A percentile compares a stretch with the other conserved stretches of the same genome.
phyloP scores from a whole-genome alignment of 1,139 yeast genomes.

The Pichia inconspicua region DNA sequence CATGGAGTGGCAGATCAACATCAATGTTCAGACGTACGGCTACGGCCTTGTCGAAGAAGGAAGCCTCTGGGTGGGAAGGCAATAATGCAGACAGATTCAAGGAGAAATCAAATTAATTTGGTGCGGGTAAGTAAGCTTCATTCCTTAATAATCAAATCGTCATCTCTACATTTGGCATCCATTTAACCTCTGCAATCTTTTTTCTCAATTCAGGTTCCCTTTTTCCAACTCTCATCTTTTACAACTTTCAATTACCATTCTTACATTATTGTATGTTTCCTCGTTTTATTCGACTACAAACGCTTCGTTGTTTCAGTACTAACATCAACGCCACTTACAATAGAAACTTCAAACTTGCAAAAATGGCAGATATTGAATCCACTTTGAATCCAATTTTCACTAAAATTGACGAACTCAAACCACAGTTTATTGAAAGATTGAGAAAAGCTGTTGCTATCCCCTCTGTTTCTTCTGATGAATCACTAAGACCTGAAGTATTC shows the following conservation, averaged over 20 bases:
- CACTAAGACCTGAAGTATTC: conserved; percentile 71
- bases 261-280: not conserved
- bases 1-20: too few relatives aligned
- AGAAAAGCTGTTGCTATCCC: conserved; percentile 84
- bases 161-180: not conserved
- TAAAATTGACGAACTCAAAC: conserved; percentile 64
- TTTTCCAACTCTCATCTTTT: not conserved
- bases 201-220: not conserved
- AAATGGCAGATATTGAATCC: conserved; percentile 24
- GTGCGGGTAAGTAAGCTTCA: too few relatives aligned
- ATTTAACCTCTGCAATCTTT: not conserved
- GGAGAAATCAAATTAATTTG: too few relatives aligned
- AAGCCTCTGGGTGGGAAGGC: too few relatives aligned
- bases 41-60: too few relatives aligned
- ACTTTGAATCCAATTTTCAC: conserved; percentile 33
- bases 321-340: not conserved
- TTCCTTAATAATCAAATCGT: too few relatives aligned
- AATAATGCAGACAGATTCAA: too few relatives aligned
- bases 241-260: not conserved
- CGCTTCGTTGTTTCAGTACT: not conserved
- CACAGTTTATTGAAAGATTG: conserved; percentile 60
- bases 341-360: conserved; percentile 1
- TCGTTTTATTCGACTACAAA: not conserved
- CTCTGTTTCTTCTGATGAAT: conserved; percentile 88
- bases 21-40: too few relatives aligned